Evolutionary conservation across 2,329 filamentous ascomycete genomes (phyloP).

Genomic region (Exophiala sideris): DNA sequence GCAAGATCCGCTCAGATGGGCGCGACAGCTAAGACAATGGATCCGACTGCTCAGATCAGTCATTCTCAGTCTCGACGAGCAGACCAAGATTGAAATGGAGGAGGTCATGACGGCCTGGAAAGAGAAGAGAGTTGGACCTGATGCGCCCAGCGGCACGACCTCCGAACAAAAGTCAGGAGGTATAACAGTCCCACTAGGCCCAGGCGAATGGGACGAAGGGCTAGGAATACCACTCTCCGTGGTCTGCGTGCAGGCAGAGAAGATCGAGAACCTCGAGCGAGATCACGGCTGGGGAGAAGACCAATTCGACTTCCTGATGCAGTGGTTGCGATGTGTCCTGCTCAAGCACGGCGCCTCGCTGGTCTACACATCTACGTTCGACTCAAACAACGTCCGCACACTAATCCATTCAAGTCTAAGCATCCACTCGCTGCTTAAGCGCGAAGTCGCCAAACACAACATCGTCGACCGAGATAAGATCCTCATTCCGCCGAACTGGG

Average conservation of each 20-base stretch:
- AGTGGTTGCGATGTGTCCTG: constrained; percentile 84
- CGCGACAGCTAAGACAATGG: constrained; percentile 85
- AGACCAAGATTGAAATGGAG: constrained; percentile 79
- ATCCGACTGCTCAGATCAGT: constrained; percentile 77
- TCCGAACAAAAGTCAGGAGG: constrained; percentile 38
- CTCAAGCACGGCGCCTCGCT: constrained; percentile 85
- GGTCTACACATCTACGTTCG: constrained; percentile 76
- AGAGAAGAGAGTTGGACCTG: constrained; percentile 57
- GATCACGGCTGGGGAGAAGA: constrained; percentile 93
- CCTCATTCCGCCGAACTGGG: constrained; percentile 93
- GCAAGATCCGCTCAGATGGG: constrained; percentile 90
- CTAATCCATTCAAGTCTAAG: constrained; percentile 82
- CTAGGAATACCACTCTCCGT: constrained; percentile 84
- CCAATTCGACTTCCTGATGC: constrained; percentile 91
- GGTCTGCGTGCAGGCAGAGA: constrained; percentile 89
- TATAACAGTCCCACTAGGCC: constrained; percentile 60
- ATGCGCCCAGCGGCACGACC: constrained; percentile 61
- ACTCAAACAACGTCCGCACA: constrained; percentile 71
- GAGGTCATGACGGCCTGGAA: constrained; percentile 79
- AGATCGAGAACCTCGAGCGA: constrained; percentile 85
- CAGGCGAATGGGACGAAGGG: constrained; percentile 89
- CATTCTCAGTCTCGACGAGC: constrained; percentile 67
- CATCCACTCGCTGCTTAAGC: constrained; percentile 77
- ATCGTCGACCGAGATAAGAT: constrained; percentile 94
- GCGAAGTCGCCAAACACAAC: constrained; percentile 78